Evolutionary conservation across 768 basidiomycete genomes (phyloP).

Genomic region (Leccinum truebloodii): DNA sequence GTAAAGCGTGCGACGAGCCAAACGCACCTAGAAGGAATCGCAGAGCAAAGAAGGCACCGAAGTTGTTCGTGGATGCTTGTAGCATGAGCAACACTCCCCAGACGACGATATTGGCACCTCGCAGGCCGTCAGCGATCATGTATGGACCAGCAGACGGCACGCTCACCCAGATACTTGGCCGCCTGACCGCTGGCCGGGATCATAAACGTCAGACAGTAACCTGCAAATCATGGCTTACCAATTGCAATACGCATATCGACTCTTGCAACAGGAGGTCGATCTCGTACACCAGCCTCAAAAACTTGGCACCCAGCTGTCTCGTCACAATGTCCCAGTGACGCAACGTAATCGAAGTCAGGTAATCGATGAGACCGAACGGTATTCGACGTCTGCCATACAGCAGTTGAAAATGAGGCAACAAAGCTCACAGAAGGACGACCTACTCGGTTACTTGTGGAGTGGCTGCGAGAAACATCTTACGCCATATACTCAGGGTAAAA

Average conservation of each 20-base stretch:
- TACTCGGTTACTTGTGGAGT: slow-evolving; percentile 88
- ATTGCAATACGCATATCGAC: slow-evolving; percentile 46
- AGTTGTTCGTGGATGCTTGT: slow-evolving; percentile 56
- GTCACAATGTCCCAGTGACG: slow-evolving; percentile 59
- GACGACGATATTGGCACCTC: slow-evolving; percentile 56
- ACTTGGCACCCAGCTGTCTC: too few relatives aligned
- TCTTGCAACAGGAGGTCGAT: slow-evolving; percentile 57
- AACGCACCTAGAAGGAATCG: slow-evolving; percentile 57
- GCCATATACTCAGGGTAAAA: slow-evolving; percentile 90
- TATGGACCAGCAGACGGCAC: background rate
- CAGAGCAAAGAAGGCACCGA: slow-evolving; percentile 62
- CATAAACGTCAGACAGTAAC: slow-evolving; percentile 10
- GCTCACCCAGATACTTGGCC: slow-evolving; percentile 61
- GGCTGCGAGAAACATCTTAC: slow-evolving; percentile 81
- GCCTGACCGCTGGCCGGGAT: slow-evolving; percentile 39
- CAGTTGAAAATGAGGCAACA: slow-evolving; percentile 9
- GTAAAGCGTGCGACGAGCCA: background rate
- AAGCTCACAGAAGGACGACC: slow-evolving; percentile 35
- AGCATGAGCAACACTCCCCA: slow-evolving; percentile 64
- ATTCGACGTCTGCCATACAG: slow-evolving; percentile 61
- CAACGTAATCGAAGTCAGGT: slow-evolving; percentile 71
- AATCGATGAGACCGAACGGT: slow-evolving; percentile 67
- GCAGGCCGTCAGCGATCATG: background rate
- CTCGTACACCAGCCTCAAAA: slow-evolving; percentile 56
- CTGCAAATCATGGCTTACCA: slow-evolving; percentile 46